Evolutionary conservation across 1,139 yeast genomes (phyloP), one percentile per base, ranked within the genome.

Genomic region (Nakaseomyces sp.): DNA sequence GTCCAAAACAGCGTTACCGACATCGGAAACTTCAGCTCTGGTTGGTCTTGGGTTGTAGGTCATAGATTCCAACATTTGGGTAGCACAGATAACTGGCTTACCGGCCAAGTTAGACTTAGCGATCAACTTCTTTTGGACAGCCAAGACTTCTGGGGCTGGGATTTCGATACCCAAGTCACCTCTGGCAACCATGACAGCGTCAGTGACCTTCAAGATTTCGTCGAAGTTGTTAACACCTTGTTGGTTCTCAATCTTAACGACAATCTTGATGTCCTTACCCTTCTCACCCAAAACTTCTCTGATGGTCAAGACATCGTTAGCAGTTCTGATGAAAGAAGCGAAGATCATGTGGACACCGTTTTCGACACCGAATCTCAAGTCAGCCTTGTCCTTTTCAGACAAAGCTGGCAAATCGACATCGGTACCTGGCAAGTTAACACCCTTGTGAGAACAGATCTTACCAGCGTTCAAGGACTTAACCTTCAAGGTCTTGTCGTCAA

Each of bases 151-250:
- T 54, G 96, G 93, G 56, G 98, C 97, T 57, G 98, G 98, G 64
- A 91, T 91, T 76, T 91, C 99, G 65, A 91, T 91, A 77, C 99
- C 99, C 66, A 91, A 79, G 69, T 93, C 98, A 77, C 98, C 99
- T 73, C 99, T 82, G 62, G 99, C 99, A 67, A 91, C 97, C 98
- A 91, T 91, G 65, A 91, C 96, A 77, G 97, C 99, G 67, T 93
- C 98, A 52, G 98, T 91, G 69, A 81, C 95, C 61, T 68, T 69
- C 68, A 91, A 81, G 65, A 91, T 91, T 53, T 87, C 96, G 69
- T 91, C 98, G 68, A 91, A 91, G 81, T 91, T 91, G 82, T 91
- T 88, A 64, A 91, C 97, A 76, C 99, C 99, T 74, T 91, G 99
- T 74, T 89, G 96, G 76, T 88, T 89, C 76, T 91, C 99, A 68